A percentile compares a stretch with the other conserved stretches of the same genome.
phyloP scores from a whole-genome alignment of 176 grass and related monocot genomes.

The Metroxylon sagu region DNA sequence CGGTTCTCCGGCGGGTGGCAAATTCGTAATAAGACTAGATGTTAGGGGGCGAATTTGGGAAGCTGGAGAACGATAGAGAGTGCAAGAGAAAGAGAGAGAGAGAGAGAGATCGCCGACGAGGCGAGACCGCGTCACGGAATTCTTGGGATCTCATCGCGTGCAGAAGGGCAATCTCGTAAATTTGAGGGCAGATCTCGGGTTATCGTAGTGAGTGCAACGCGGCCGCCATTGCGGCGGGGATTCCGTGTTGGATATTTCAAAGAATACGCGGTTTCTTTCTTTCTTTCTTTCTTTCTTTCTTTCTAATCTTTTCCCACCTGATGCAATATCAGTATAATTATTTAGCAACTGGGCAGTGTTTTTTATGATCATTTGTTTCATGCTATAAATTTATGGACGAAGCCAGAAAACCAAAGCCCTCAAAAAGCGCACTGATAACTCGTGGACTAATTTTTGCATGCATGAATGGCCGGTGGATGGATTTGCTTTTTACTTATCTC shows the following conservation, averaged over 20 bases:
- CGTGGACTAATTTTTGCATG: no score
- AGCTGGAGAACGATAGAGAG: background rate
- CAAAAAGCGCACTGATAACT: no score
- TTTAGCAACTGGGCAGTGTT: no score
- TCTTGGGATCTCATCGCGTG: constrained; percentile 6
- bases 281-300: background rate
- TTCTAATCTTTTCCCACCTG: background rate
- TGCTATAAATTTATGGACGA: no score
- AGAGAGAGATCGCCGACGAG: background rate
- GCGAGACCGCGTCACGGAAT: background rate
- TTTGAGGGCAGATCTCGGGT: background rate
- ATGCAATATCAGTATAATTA: no score
- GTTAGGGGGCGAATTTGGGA: constrained; percentile 7
- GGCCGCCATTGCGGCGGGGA: constrained; percentile 30
- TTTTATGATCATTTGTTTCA: no score
- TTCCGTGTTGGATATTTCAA: constrained; percentile 30
- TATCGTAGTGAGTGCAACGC: background rate
- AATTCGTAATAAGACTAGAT: constrained; percentile 18
- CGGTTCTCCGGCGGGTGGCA: constrained; percentile 1
- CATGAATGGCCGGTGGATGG: no score
- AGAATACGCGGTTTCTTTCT: constrained; percentile 51
- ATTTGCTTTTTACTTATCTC: no score
- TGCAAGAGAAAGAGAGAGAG: background rate
- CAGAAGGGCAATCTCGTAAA: constrained; percentile 40
- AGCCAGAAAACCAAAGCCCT: no score